Evolutionary conservation across 2,329 filamentous ascomycete genomes (phyloP).

Genomic region (Monilinia fructicola): DNA sequence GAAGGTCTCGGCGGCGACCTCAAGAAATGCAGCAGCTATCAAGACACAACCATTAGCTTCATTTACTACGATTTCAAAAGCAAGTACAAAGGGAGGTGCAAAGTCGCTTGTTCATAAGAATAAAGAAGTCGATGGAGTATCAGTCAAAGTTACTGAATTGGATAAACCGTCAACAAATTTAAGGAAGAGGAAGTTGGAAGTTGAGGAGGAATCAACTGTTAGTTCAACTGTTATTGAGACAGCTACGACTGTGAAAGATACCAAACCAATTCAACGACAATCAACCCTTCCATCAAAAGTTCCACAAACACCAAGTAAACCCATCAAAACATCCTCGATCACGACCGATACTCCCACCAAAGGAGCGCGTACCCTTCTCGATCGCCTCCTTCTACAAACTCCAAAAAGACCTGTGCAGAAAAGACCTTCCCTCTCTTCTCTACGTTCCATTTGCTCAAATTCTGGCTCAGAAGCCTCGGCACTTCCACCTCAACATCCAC

Average conservation of each 20-base stretch:
- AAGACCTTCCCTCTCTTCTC: constrained; percentile 31
- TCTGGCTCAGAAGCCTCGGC: constrained; percentile 21
- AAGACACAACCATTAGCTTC: constrained; percentile 42
- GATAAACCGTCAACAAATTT: constrained; percentile 37
- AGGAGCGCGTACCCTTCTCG: constrained; percentile 36
- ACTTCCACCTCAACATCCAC: constrained; percentile 24
- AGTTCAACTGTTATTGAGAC: constrained; percentile 23
- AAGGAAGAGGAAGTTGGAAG: constrained; percentile 39
- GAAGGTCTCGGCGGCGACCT: constrained; percentile 33
- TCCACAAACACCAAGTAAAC: constrained; percentile 37
- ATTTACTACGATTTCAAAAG: constrained; percentile 48
- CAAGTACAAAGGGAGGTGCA: constrained; percentile 38
- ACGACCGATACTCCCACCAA: constrained; percentile 39
- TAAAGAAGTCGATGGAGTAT: constrained; percentile 33
- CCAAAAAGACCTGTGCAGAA: constrained; percentile 25
- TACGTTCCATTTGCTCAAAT: constrained; percentile 28
- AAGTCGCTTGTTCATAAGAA: constrained; percentile 41
- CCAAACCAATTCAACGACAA: constrained; percentile 26
- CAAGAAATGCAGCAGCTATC: constrained; percentile 26
- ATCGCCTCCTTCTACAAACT: constrained; percentile 35
- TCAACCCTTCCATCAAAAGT: constrained; percentile 22
- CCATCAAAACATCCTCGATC: constrained; percentile 24
- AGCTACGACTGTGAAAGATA: constrained; percentile 23
- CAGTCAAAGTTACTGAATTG: constrained; percentile 42
- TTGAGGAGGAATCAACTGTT: constrained; percentile 28